Base-by-base conservation (phyloP, 108 stramenopile species). In the Aurantiochytrium sp. region DNA sequence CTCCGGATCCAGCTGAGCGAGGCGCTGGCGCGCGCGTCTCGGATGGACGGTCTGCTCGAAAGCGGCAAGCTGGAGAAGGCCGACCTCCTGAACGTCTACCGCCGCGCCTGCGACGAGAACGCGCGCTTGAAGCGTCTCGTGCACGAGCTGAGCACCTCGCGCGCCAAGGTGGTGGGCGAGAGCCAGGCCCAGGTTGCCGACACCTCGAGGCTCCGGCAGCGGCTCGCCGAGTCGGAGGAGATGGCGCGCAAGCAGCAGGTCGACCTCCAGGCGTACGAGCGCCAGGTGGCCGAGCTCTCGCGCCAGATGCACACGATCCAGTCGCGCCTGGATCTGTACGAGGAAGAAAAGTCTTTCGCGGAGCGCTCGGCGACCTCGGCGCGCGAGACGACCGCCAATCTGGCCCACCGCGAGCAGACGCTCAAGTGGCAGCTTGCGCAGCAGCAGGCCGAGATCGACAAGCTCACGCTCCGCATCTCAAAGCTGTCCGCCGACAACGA, bases 1-100 rank as follows among this genome's bases (percentile, higher is more conserved):
- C 73, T 81, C 12, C 39, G 73, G 21, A 24, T 41, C 17, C 73
- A 81, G 45, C 73, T 81, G 19, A 81, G 73, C 45, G 73, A 81
- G 45, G 73, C 73, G n/a, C 73, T 81, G 8, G 73, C 73, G 8
- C 73, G 45, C 42, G 39, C 73, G 6, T 81, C 73, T 1, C 73
- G 73, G 10, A 81, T 81, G 73, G 73, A 81, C n/a, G 73, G 73
- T 24, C 73, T 81, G 8, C 45, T 81, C n/a, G 73, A 81, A 24
- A 48, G 42, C 32, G 73, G 73, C 1, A 81, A 81, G 73, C 73
- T 81, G 21, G 73, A 81, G 32, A 81, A 81, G 45, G 73, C 73
- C 6, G 73, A 81, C 39, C 73, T 81, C 21, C 73, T 81, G 21
- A 81, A 81, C 32, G 73, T 81, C 0, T 81, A 81, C 24, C 39